phyloP scores from a whole-genome alignment of 805 yeast species.

The Starmera amethionina region DNA sequence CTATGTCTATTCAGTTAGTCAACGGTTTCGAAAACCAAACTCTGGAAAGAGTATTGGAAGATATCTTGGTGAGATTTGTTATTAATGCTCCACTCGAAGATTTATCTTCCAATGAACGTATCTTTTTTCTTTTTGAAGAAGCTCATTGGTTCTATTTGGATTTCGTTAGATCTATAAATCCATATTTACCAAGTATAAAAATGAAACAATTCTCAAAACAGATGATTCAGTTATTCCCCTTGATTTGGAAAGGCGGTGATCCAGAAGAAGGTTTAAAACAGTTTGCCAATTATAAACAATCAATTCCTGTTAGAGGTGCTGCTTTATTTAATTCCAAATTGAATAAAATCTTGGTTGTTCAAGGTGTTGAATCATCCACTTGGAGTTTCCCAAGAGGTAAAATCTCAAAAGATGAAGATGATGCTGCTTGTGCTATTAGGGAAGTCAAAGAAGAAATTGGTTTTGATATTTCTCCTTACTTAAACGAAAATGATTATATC shows the following conservation, averaged over 20 bases:
- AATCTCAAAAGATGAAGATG: constrained; percentile 87
- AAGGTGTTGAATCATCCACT: constrained; percentile 70
- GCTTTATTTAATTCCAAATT: constrained; percentile 68
- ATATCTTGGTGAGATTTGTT: constrained; percentile 79
- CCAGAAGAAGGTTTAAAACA: constrained; percentile 67
- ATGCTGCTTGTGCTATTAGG: constrained; percentile 79
- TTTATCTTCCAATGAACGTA: constrained; percentile 66
- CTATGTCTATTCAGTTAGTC: constrained; percentile 51
- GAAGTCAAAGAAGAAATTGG: constrained; percentile 94
- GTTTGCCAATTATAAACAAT: constrained; percentile 77
- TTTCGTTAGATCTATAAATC: constrained; percentile 63
- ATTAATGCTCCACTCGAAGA: constrained; percentile 91
- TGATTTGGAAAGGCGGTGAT: constrained; percentile 78
- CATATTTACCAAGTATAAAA: constrained; percentile 64
- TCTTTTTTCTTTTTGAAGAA: constrained; percentile 91
- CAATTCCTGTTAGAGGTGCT: constrained; percentile 94
- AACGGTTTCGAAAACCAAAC: constrained; percentile 52
- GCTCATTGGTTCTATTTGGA: constrained; percentile 98
- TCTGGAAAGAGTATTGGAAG: constrained; percentile 70
- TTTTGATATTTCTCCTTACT: constrained; percentile 61
- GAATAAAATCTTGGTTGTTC: constrained; percentile 67
- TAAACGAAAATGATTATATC: constrained; percentile 62
- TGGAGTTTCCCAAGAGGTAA: constrained; percentile 99
- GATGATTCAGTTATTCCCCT: constrained; percentile 60
- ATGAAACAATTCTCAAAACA: constrained; percentile 67